phyloP scores from a whole-genome alignment of 805 yeast species.

The Ogataea salicorniae region DNA sequence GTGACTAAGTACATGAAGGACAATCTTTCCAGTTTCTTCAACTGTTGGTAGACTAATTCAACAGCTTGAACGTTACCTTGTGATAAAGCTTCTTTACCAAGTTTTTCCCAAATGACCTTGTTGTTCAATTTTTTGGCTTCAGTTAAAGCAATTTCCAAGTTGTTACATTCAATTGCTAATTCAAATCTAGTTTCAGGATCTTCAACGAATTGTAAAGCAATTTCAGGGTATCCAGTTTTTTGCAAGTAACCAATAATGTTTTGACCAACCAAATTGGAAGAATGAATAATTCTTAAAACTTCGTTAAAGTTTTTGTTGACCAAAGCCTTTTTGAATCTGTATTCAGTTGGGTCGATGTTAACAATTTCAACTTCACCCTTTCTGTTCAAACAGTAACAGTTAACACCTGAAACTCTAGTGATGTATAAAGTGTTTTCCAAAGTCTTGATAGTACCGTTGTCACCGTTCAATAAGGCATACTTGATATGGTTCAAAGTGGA shows the following conservation, averaged over 20 bases:
- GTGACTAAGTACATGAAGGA: conserved; percentile 82
- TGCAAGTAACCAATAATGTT: conserved; percentile 93
- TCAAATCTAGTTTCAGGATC: conserved; percentile 96
- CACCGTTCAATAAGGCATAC: conserved; percentile 90
- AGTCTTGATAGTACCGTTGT: conserved; percentile 90
- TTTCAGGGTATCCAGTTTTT: conserved; percentile 93
- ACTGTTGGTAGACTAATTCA: conserved; percentile 84
- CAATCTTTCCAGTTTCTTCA: conserved; percentile 79
- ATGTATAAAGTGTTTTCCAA: conserved; percentile 84
- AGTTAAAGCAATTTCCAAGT: conserved; percentile 76
- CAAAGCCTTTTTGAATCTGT: conserved; percentile 89
- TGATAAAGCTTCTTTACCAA: conserved; percentile 78
- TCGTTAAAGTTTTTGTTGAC: conserved; percentile 87
- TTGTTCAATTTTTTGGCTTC: conserved; percentile 79
- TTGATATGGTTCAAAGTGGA: conserved; percentile 95
- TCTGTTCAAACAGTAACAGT: conserved; percentile 78
- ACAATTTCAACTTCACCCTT: conserved; percentile 76
- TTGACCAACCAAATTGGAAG: conserved; percentile 93
- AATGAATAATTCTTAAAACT: conserved; percentile 81
- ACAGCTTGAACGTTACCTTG: conserved; percentile 87
- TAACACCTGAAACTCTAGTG: conserved; percentile 61
- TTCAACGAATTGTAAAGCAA: conserved; percentile 94
- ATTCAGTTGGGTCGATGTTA: conserved; percentile 91
- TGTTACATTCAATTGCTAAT: conserved; percentile 90
- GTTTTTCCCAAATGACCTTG: conserved; percentile 67